phyloP scores from a whole-genome alignment of 2,329 filamentous ascomycete genomes.

The Diaporthe velutina region DNA sequence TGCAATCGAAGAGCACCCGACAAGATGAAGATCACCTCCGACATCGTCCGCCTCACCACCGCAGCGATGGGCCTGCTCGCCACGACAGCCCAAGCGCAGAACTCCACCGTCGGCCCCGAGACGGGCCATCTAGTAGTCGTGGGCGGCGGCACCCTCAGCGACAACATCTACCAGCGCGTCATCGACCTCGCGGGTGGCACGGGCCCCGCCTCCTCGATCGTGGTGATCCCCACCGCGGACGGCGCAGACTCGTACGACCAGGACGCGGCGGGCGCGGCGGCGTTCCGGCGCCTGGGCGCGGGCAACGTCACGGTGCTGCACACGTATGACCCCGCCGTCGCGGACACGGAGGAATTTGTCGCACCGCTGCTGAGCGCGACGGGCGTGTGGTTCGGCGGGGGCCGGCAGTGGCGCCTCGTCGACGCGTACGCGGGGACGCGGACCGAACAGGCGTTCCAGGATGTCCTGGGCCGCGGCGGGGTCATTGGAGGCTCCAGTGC shows the following conservation, averaged over 20 bases:
- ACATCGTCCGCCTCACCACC: neutral
- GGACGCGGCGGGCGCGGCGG: constrained; percentile 43
- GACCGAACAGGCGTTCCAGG: constrained; percentile 46
- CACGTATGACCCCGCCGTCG: constrained; percentile 48
- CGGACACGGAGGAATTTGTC: constrained; percentile 49
- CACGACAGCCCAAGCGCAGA: neutral
- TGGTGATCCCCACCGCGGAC: constrained; percentile 49
- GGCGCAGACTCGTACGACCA: constrained; percentile 46
- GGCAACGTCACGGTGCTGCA: constrained; percentile 48
- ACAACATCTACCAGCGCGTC: constrained; percentile 48
- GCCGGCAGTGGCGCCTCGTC: constrained; percentile 50
- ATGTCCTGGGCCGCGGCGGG: constrained; percentile 47
- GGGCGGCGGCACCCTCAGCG: constrained; percentile 47
- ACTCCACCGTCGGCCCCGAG: constrained; percentile 44
- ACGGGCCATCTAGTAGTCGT: constrained; percentile 49
- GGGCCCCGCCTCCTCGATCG: constrained; percentile 44
- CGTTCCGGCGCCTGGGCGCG: constrained; percentile 47
- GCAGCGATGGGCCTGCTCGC: constrained; percentile 22
- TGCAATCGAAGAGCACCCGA: no score
- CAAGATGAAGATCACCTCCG: constrained; percentile 16
- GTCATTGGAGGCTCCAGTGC: constrained; percentile 48
- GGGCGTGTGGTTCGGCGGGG: constrained; percentile 50
- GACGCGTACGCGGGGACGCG: constrained; percentile 50
- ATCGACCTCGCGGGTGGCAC: constrained; percentile 46
- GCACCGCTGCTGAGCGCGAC: constrained; percentile 44